phyloP scores from a whole-genome alignment of 2,329 filamentous ascomycete genomes.

The Colletotrichum sp. region DNA sequence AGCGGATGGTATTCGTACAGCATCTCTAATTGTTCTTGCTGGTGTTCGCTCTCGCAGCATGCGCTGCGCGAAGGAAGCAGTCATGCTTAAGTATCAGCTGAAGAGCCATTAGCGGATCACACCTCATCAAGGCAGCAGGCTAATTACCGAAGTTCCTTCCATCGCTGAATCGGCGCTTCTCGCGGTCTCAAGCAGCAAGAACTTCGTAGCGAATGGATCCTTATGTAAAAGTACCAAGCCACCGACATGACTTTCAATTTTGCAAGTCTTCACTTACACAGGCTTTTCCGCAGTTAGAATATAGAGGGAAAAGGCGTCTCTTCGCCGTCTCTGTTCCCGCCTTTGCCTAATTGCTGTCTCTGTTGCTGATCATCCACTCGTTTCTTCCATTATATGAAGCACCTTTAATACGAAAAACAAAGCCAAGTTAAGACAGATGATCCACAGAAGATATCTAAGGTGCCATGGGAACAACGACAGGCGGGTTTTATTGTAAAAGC shows the following conservation, averaged over 20 bases:
- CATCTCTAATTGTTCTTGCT: background rate
- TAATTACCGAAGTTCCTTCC: background rate
- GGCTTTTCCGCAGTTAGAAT: rapidly evolving
- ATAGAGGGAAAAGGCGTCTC: background rate
- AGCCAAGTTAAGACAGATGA: background rate
- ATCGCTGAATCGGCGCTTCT: background rate
- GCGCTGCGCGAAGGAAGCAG: background rate
- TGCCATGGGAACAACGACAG: background rate
- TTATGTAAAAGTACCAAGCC: rapidly evolving
- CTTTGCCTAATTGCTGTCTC: background rate
- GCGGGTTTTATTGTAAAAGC: background rate
- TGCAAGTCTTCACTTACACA: background rate
- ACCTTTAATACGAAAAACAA: background rate
- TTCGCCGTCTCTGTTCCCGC: background rate
- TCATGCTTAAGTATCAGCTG: background rate
- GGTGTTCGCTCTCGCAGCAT: background rate
- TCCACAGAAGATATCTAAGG: background rate
- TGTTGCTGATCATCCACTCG: background rate
- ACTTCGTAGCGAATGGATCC: background rate
- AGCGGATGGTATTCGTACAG: background rate
- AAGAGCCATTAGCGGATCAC: background rate
- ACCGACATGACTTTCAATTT: rapidly evolving
- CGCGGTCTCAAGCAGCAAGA: background rate
- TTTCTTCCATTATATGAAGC: too few relatives aligned
- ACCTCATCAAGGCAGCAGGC: background rate